phyloP scores from a whole-genome alignment of 495 filamentous ascomycete species.

The Hyaloscypha variabilis region DNA sequence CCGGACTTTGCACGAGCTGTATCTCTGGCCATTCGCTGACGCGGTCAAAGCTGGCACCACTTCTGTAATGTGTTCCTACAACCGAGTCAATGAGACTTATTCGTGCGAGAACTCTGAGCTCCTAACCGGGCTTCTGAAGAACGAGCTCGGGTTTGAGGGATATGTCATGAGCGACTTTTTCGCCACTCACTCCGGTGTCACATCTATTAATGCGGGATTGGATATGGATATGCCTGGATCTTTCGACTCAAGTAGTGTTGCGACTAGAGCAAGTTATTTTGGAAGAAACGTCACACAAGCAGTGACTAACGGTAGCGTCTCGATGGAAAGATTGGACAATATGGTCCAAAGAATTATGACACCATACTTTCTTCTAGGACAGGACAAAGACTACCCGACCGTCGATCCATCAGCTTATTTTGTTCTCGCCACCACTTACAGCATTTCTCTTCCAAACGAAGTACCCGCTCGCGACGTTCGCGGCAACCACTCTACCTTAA shows the following conservation, averaged over 20 bases:
- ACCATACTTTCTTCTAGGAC: conserved; percentile 85
- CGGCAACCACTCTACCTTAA: conserved; percentile 13
- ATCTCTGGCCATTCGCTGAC: too few relatives aligned
- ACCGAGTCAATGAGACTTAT: conserved; percentile 77
- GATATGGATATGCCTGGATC: conserved; percentile 97
- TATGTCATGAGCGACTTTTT: conserved; percentile 90
- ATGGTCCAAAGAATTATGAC: conserved; percentile 92
- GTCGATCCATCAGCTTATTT: conserved; percentile 54
- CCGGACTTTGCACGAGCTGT: conserved; percentile 85
- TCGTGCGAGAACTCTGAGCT: conserved; percentile 70
- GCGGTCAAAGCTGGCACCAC: conserved; percentile 75
- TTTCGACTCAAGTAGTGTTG: conserved; percentile 60
- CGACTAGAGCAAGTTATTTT: conserved; percentile 73
- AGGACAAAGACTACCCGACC: conserved; percentile 60
- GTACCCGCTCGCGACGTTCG: conserved; percentile 61
- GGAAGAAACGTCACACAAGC: conserved; percentile 83
- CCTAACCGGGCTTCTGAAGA: conserved; percentile 81
- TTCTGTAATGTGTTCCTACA: conserved; percentile 91
- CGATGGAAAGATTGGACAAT: conserved; percentile 86
- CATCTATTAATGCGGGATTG: conserved; percentile 74
- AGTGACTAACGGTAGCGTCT: conserved; percentile 85
- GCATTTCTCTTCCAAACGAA: conserved; percentile 20
- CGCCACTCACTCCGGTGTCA: conserved; percentile 83
- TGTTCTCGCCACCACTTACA: conserved; percentile 49
- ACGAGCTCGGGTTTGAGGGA: too few relatives aligned